A percentile compares a stretch with the other conserved stretches of the same genome.
These are phyloP conservation scores for Penicillium flavigenum DNA, from an alignment of 495 filamentous ascomycete species.

Conservation along the genomic window DNA sequence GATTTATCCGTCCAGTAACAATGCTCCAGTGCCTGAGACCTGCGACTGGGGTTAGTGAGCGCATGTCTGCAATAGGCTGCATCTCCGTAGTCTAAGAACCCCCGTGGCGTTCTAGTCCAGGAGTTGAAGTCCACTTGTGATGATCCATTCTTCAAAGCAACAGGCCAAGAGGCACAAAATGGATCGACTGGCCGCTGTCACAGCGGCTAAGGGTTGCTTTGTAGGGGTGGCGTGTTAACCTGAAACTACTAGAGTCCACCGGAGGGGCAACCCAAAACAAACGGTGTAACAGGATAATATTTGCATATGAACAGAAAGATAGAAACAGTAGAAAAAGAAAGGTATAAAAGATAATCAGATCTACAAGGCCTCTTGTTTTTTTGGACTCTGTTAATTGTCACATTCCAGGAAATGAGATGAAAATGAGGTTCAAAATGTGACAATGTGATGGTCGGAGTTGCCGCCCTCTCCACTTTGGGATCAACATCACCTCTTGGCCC, in stretches of 20 bases:
- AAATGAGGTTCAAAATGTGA: neutral
- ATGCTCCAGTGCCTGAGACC: neutral
- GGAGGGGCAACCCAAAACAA: neutral
- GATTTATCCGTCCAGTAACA: slow-evolving; percentile 9
- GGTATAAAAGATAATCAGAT: neutral
- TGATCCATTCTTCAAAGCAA: slow-evolving; percentile 12
- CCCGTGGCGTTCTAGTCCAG: slow-evolving; percentile 11
- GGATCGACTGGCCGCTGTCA: slow-evolving; percentile 6
- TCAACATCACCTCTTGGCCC: neutral
- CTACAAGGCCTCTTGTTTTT: neutral
- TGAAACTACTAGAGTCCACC: slow-evolving; percentile 3
- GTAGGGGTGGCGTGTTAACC: slow-evolving; percentile 4
- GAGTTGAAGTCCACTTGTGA: slow-evolving; percentile 4
- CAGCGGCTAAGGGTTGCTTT: slow-evolving; percentile 2
- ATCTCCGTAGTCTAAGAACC: neutral
- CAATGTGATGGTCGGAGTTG: neutral
- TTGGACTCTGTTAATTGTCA: neutral
- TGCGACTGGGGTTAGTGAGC: neutral
- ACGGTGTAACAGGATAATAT: slow-evolving; percentile 11
- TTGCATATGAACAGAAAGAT: neutral
- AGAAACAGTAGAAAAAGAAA: neutral
- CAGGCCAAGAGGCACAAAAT: neutral
- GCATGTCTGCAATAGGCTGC: slow-evolving; percentile 2
- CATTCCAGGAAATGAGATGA: neutral
- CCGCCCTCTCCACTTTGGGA: neutral